These are phyloP conservation scores for Talaromyces thailandensis DNA, from an alignment of 495 filamentous ascomycete species.

Conservation along the genomic window DNA sequence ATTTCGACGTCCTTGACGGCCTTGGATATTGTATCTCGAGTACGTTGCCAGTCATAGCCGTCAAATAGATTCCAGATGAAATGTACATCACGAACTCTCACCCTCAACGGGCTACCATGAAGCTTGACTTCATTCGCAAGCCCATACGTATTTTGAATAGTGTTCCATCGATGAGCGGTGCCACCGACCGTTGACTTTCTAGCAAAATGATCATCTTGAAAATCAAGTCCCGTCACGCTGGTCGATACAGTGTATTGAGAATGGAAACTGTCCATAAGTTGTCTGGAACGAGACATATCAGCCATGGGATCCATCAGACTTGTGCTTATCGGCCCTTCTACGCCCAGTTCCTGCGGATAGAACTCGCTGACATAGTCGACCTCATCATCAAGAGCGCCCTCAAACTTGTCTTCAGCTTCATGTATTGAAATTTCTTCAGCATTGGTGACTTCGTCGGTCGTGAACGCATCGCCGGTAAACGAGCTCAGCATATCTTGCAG, in stretches of 20 bases:
- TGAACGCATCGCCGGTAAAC: constrained; percentile 77
- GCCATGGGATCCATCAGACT: constrained; percentile 30
- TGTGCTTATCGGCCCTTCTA: constrained; percentile 33
- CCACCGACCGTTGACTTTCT: constrained; percentile 49
- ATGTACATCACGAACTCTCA: constrained; percentile 77
- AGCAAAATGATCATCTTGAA: constrained; percentile 77
- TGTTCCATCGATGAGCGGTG: constrained; percentile 72
- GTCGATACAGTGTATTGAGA: constrained; percentile 45
- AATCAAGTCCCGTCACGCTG: constrained; percentile 46
- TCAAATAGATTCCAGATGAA: constrained; percentile 98
- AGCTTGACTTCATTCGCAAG: constrained; percentile 51
- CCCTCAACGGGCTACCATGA: constrained; percentile 61
- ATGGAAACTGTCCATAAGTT: constrained; percentile 55
- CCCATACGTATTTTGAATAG: constrained; percentile 62
- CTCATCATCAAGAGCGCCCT: constrained; percentile 38
- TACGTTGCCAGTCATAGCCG: constrained; percentile 92
- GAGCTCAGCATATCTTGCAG: constrained; percentile 83
- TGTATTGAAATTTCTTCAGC: constrained; percentile 10
- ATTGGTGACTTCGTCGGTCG: constrained; percentile 18
- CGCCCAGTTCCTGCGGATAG: constrained; percentile 33
- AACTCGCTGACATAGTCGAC: constrained; percentile 57
- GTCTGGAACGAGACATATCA: constrained; percentile 31
- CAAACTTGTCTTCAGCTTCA: constrained; percentile 8
- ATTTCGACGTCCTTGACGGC: constrained; percentile 79
- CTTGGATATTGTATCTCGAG: constrained; percentile 74